Evolutionary conservation across 768 basidiomycete species (phyloP).

Genomic region (Xerocomellus dryophilus): DNA sequence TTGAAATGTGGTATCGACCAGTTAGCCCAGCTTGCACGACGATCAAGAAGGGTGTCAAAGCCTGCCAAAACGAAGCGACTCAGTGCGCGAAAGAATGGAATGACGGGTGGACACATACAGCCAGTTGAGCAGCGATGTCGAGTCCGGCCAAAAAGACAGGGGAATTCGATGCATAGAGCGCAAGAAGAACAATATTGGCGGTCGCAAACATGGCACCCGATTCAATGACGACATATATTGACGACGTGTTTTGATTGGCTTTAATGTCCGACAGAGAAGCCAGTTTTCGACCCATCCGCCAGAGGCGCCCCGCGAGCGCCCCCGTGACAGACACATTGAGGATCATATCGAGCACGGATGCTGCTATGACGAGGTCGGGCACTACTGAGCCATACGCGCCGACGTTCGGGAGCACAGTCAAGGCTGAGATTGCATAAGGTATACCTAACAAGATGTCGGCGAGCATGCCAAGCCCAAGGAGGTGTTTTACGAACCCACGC

Average conservation of each 20-base stretch:
- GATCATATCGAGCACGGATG: not conserved
- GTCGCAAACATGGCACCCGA: not conserved
- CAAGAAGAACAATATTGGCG: not conserved
- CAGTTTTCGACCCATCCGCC: not conserved
- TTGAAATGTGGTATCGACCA: not conserved
- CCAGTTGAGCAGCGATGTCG: not conserved
- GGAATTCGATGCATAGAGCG: not conserved
- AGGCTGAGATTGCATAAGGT: not conserved
- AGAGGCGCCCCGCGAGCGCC: not conserved
- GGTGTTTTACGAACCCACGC: not conserved
- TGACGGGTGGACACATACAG: not conserved
- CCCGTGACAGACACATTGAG: not conserved
- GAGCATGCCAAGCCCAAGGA: not conserved
- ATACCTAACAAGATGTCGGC: not conserved
- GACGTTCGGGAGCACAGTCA: not conserved
- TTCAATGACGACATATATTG: not conserved
- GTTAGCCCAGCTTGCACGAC: not conserved
- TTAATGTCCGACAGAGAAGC: not conserved
- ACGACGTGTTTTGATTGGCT: not conserved
- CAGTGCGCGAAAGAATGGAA: not conserved
- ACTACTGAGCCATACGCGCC: not conserved
- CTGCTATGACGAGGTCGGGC: not conserved
- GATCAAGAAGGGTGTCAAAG: not conserved
- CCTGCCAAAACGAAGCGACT: not conserved
- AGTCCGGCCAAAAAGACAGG: not conserved